These are phyloP conservation scores for Adiantum capillusveneris DNA, from an alignment of 75 land plant species.

Conservation along the genomic window DNA sequence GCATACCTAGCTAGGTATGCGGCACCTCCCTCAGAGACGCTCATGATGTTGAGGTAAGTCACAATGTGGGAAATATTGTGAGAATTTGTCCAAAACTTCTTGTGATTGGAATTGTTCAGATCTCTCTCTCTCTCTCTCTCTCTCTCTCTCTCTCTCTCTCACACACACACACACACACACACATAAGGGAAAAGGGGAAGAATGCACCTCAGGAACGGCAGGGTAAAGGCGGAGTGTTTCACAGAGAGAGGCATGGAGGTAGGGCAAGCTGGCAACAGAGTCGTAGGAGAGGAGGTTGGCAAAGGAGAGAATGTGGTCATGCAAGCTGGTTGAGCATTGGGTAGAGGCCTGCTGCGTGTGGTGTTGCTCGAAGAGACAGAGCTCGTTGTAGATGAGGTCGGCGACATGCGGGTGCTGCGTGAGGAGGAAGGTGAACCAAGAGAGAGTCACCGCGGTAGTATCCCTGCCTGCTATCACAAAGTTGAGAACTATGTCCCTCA, in stretches of 20 bases:
- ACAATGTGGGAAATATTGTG: too few relatives aligned
- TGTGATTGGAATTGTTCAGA: too few relatives aligned
- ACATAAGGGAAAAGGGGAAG: not conserved
- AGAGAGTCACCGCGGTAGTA: conserved; percentile 84
- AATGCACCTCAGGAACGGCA: conserved; percentile 55
- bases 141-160: too few relatives aligned
- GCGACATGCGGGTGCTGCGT: conserved; percentile 38
- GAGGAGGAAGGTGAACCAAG: conserved; percentile 83
- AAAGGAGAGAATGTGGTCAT: conserved; percentile 2
- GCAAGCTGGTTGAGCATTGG: too few relatives aligned
- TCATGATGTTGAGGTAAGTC: too few relatives aligned
- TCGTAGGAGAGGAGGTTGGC: conserved; percentile 13
- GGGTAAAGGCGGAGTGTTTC: conserved; percentile 82
- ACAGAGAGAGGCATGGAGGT: conserved; percentile 67
- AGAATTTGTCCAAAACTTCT: too few relatives aligned
- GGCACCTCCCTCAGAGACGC: too few relatives aligned
- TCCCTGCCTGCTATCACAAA: conserved; percentile 96
- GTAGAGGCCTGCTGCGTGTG: not conserved
- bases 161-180: too few relatives aligned
- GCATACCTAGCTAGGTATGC: too few relatives aligned
- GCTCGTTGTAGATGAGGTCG: conserved; percentile 51
- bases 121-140: too few relatives aligned
- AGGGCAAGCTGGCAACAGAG: conserved; percentile 19
- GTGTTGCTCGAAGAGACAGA: conserved; percentile 46
- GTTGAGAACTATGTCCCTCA: conserved; percentile 82